Conservation (phyloP, 2,329 filamentous ascomycete genomes). For the Piedraia hortae region DNA sequence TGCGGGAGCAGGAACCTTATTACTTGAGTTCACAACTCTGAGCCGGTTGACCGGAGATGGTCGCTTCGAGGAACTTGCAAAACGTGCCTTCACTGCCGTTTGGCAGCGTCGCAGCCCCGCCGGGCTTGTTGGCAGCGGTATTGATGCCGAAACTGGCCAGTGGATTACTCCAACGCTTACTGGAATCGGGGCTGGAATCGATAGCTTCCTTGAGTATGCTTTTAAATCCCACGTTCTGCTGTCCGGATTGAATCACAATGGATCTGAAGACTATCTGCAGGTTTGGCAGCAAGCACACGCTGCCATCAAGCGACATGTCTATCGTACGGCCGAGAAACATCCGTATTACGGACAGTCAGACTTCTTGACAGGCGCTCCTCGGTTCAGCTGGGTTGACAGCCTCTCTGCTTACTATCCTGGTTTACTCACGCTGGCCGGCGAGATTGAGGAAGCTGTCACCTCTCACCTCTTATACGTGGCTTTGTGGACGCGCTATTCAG, state of each 20-base stretch:
- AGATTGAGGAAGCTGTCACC: slow-evolving; percentile 72
- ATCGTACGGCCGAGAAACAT: slow-evolving; percentile 48
- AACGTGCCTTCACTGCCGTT: slow-evolving; percentile 90
- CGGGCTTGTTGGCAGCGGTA: slow-evolving; percentile 67
- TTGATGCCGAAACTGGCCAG: slow-evolving; percentile 69
- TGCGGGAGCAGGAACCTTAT: slow-evolving; percentile 81
- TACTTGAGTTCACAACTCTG: slow-evolving; percentile 75
- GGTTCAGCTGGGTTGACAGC: slow-evolving; percentile 88
- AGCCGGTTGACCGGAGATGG: slow-evolving; percentile 66
- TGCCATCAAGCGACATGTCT: slow-evolving; percentile 75
- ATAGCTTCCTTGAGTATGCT: slow-evolving; percentile 97
- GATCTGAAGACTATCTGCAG: slow-evolving; percentile 43
- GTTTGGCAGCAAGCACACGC: slow-evolving; percentile 69
- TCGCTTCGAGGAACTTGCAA: slow-evolving; percentile 71
- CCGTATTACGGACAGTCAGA: slow-evolving; percentile 87
- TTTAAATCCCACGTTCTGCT: slow-evolving; percentile 80
- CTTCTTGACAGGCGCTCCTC: slow-evolving; percentile 58
- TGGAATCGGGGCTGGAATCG: slow-evolving; percentile 88
- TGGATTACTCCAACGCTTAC: slow-evolving; percentile 62
- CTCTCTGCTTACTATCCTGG: slow-evolving; percentile 88
- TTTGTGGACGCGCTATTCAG: slow-evolving; percentile 83
- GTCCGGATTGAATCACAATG: slow-evolving; percentile 29
- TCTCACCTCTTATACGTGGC: slow-evolving; percentile 78
- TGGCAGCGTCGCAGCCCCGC: slow-evolving; percentile 69
- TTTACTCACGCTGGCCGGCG: slow-evolving; percentile 57